Percentiles rank a stretch among this genome's conserved stretches.
phyloP scores from a whole-genome alignment of 495 filamentous ascomycete genomes.

The Penicillium coprophilum region DNA sequence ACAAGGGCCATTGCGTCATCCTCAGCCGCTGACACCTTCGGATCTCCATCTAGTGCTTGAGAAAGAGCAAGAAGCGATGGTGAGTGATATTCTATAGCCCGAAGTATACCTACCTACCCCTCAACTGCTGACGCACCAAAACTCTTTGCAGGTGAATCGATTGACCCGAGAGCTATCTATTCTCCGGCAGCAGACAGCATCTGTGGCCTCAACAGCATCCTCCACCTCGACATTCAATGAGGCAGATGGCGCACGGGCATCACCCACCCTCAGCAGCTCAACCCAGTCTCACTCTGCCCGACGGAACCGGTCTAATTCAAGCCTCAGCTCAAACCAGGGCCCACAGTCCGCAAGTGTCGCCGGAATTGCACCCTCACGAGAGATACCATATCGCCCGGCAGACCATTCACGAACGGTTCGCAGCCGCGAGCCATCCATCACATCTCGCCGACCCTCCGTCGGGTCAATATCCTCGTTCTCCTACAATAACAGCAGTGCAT shows the following conservation, averaged over 20 bases:
- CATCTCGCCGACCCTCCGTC: conserved; percentile 44
- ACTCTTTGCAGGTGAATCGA: conserved; percentile 70
- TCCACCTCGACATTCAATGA: conserved; percentile 66
- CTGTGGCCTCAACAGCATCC: conserved; percentile 76
- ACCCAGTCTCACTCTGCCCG: conserved; percentile 56
- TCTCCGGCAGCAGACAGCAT: conserved; percentile 79
- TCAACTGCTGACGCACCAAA: conserved; percentile 3
- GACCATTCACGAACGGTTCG: conserved; percentile 31
- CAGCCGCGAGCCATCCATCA: conserved; percentile 46
- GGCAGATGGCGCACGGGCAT: conserved; percentile 43
- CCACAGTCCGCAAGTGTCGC: conserved; percentile 44
- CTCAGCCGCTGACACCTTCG: conserved; percentile 78
- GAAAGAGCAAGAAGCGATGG: conserved; percentile 93
- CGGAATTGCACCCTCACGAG: conserved; percentile 50
- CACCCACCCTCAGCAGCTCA: conserved; percentile 50
- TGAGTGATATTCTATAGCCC: conserved; percentile 40
- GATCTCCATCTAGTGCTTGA: conserved; percentile 85
- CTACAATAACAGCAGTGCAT: conserved; percentile 28
- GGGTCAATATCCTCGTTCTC: conserved; percentile 37
- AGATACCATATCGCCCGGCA: conserved; percentile 29
- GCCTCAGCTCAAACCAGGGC: conserved; percentile 54
- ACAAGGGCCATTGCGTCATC: conserved; percentile 70
- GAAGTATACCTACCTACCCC: conserved; percentile 3
- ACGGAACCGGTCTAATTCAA: conserved; percentile 65
- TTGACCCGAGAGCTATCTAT: conserved; percentile 80